Percentiles rank a stretch among this genome's conserved stretches.
Conservation (phyloP, 1,139 yeast species). For the Scheffersomyces insectosa region DNA sequence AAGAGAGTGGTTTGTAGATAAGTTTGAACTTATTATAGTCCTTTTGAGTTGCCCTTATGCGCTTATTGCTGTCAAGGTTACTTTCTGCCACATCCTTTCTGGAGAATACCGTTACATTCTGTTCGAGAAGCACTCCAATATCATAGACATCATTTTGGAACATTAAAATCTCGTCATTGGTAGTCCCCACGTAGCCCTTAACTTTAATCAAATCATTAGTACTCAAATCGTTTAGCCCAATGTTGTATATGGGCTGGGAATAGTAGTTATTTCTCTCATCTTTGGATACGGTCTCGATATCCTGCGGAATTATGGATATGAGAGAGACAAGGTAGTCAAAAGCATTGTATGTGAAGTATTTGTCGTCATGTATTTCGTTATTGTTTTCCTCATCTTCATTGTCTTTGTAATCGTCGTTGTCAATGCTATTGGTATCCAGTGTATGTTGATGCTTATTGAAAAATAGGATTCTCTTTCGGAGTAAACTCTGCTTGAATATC, state of each 20-base stretch:
- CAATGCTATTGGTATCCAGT: constrained; percentile 1
- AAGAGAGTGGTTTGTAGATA: constrained; percentile 28
- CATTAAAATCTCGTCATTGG: constrained; percentile 70
- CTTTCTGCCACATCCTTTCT: constrained; percentile 8
- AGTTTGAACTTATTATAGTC: constrained; percentile 41
- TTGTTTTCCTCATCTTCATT: constrained; percentile 1
- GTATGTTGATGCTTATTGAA: constrained; percentile 32
- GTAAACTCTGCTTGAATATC: constrained; percentile 66
- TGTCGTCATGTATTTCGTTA: neutral
- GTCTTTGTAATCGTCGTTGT: constrained; percentile 10
- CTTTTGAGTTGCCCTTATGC: constrained; percentile 31
- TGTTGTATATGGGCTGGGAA: constrained; percentile 59
- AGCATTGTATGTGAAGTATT: constrained; percentile 19
- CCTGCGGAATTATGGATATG: constrained; percentile 39
- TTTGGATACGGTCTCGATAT: constrained; percentile 19
- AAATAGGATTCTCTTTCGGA: constrained; percentile 62
- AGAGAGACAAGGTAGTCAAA: constrained; percentile 40
- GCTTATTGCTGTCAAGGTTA: constrained; percentile 9
- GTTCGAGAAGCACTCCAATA: constrained; percentile 32
- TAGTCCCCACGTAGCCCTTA: constrained; percentile 57
- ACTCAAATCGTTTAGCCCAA: constrained; percentile 60
- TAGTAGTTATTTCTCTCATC: constrained; percentile 17
- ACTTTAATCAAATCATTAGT: constrained; percentile 16
- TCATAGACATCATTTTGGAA: constrained; percentile 61
- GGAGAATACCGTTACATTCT: constrained; percentile 7